phyloP scores from a whole-genome alignment of 768 basidiomycete species.

The Termitomyces sp. region DNA sequence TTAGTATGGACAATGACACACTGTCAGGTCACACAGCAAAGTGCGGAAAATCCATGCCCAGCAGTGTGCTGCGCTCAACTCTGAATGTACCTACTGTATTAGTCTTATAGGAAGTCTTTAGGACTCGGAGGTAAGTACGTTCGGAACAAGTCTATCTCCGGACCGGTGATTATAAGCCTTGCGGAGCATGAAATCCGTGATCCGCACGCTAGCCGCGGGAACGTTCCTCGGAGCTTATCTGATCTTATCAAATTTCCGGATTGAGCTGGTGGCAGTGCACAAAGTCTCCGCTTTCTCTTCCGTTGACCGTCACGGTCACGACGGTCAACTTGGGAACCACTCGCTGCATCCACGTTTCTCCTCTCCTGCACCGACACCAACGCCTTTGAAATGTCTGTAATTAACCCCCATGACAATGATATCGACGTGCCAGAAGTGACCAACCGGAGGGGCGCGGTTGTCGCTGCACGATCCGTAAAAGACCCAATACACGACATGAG shows the following conservation, averaged over 20 bases:
- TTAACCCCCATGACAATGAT: not conserved
- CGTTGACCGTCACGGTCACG: not conserved
- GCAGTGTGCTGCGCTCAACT: too few species aligned
- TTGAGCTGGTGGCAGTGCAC: not conserved
- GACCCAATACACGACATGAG: slow-evolving; percentile 11
- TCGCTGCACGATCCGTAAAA: slow-evolving; percentile 6
- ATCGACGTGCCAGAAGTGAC: not conserved
- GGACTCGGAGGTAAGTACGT: too few species aligned
- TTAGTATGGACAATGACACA: too few species aligned
- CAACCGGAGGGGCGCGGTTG: not conserved
- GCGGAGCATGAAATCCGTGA: not conserved
- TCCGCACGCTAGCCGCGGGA: not conserved
- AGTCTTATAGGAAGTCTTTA: too few species aligned
- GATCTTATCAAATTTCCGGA: not conserved
- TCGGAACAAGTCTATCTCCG: too few species aligned
- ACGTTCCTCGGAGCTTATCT: too few species aligned
- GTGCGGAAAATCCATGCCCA: too few species aligned
- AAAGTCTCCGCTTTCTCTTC: not conserved
- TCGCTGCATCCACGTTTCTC: not conserved
- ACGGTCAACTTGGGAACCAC: not conserved
- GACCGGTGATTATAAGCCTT: too few species aligned
- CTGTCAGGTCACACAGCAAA: too few species aligned
- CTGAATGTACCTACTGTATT: too few species aligned
- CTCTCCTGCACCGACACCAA: not conserved
- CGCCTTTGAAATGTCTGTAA: not conserved